Conservation (phyloP, 2,329 filamentous ascomycete species). For the Arthrocladium fulminans region DNA sequence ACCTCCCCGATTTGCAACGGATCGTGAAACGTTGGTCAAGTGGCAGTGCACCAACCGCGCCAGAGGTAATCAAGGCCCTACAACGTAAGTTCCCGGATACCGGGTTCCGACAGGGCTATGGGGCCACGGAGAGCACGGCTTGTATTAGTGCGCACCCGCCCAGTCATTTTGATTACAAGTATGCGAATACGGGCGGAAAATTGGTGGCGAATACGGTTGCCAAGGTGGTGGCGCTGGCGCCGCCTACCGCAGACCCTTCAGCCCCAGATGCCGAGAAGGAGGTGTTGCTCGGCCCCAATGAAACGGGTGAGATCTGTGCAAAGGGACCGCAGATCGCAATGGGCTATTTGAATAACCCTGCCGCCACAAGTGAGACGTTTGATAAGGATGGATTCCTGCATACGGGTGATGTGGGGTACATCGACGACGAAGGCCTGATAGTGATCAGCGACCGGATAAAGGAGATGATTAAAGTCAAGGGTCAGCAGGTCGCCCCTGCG, state of each 20-base stretch:
- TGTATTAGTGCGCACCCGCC: constrained; percentile 56
- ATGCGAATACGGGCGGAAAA: constrained; percentile 39
- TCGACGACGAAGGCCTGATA: constrained; percentile 49
- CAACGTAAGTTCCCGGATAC: constrained; percentile 50
- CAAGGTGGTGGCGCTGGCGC: constrained; percentile 43
- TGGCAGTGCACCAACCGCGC: constrained; percentile 51
- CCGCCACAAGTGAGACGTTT: constrained; percentile 61
- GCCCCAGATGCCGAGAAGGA: constrained; percentile 39
- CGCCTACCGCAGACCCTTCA: background rate
- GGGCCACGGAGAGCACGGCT: constrained; percentile 59
- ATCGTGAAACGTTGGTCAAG: constrained; percentile 50
- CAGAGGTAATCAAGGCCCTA: constrained; percentile 50
- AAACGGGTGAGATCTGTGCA: constrained; percentile 56
- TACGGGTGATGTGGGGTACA: constrained; percentile 58
- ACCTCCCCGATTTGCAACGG: constrained; percentile 45
- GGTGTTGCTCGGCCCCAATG: constrained; percentile 34
- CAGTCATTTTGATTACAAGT: constrained; percentile 47
- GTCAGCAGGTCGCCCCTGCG: constrained; percentile 52
- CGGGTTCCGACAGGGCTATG: constrained; percentile 58
- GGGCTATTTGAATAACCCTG: constrained; percentile 66
- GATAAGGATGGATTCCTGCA: constrained; percentile 50
- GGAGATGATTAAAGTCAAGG: constrained; percentile 56
- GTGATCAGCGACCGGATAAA: constrained; percentile 29
- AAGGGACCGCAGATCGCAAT: constrained; percentile 72
- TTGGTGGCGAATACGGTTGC: constrained; percentile 52